phyloP scores from a whole-genome alignment of 768 basidiomycete genomes.

The Mrakia blollopis region DNA sequence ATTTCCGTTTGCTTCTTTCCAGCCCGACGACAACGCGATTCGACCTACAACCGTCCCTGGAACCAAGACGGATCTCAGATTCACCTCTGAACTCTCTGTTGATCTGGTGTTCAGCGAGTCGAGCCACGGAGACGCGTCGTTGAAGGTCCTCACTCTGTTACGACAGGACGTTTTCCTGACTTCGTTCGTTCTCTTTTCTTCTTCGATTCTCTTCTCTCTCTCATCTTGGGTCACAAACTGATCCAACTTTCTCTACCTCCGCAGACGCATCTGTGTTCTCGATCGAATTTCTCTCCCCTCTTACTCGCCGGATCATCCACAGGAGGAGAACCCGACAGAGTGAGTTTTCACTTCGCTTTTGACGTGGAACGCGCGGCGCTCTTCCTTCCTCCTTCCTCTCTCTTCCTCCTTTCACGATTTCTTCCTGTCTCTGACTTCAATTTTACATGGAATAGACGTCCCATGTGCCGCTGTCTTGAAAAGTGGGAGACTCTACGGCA shows the following conservation, averaged over 20 bases:
- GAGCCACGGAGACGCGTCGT: constrained; percentile 68
- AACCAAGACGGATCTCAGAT: background rate
- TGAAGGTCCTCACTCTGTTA: constrained; percentile 81
- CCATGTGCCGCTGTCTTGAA: background rate
- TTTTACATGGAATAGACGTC: too few relatives aligned
- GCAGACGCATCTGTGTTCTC: constrained; percentile 42
- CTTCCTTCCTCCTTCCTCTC: background rate
- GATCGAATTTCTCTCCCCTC: background rate
- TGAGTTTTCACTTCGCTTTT: background rate
- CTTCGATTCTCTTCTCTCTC: constrained; percentile 38
- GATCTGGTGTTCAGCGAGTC: constrained; percentile 49
- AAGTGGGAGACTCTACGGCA: background rate
- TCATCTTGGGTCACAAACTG: constrained; percentile 63
- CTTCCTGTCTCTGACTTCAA: background rate
- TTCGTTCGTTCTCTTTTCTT: constrained; percentile 80
- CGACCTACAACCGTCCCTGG: background rate
- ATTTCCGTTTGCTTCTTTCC: constrained; percentile 41
- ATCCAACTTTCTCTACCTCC: too few relatives aligned
- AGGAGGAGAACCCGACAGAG: constrained; percentile 39
- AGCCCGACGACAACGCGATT: constrained; percentile 5
- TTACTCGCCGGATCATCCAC: background rate
- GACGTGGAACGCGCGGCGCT: too few relatives aligned
- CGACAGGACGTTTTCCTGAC: constrained; percentile 87
- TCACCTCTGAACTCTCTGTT: background rate
- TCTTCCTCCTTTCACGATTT: background rate